Percentiles rank a stretch among this genome's conserved stretches.
phyloP scores from a whole-genome alignment of 768 basidiomycete species.

The Dentipellis fragilis region DNA sequence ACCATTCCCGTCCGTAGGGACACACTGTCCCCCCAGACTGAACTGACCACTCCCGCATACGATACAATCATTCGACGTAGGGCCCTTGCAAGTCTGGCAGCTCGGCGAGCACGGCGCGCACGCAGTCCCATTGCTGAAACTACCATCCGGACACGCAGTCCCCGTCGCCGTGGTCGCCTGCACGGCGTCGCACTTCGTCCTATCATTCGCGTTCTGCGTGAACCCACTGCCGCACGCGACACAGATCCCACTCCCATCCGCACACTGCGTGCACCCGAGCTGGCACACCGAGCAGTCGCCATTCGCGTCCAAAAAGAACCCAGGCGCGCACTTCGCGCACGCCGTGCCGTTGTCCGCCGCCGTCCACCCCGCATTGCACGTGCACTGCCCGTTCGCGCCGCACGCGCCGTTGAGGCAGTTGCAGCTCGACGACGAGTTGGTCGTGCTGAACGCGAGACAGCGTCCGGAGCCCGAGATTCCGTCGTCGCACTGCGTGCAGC shows the following conservation, averaged over 20 bases:
- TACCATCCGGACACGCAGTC: slow-evolving; percentile 51
- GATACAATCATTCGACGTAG: slow-evolving; percentile 62
- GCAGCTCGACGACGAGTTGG: slow-evolving; percentile 54
- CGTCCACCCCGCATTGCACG: slow-evolving; percentile 72
- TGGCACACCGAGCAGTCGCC: slow-evolving; percentile 62
- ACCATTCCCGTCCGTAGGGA: slow-evolving; percentile 52
- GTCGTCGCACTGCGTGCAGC: slow-evolving; percentile 65
- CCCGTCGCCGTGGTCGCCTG: slow-evolving; percentile 42
- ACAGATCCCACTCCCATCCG: slow-evolving; percentile 59
- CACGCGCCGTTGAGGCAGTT: slow-evolving; percentile 81
- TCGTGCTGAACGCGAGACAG: slow-evolving; percentile 45
- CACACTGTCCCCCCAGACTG: slow-evolving; percentile 61
- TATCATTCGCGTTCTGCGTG: slow-evolving; percentile 54
- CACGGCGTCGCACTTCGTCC: slow-evolving; percentile 51
- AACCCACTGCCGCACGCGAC: slow-evolving; percentile 63
- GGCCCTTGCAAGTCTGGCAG: slow-evolving; percentile 63
- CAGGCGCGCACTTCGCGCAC: slow-evolving; percentile 64
- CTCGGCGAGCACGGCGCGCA: slow-evolving; percentile 54
- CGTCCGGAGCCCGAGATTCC: slow-evolving; percentile 70
- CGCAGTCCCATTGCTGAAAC: slow-evolving; percentile 44
- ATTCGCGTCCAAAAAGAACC: slow-evolving; percentile 71
- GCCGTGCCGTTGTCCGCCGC: slow-evolving; percentile 61
- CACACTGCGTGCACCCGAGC: slow-evolving; percentile 63
- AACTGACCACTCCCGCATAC: slow-evolving; percentile 55
- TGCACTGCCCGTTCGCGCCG: slow-evolving; percentile 54